Evolutionary conservation across 306 rosid species (phyloP).

Genomic region (Prunus salicina): DNA sequence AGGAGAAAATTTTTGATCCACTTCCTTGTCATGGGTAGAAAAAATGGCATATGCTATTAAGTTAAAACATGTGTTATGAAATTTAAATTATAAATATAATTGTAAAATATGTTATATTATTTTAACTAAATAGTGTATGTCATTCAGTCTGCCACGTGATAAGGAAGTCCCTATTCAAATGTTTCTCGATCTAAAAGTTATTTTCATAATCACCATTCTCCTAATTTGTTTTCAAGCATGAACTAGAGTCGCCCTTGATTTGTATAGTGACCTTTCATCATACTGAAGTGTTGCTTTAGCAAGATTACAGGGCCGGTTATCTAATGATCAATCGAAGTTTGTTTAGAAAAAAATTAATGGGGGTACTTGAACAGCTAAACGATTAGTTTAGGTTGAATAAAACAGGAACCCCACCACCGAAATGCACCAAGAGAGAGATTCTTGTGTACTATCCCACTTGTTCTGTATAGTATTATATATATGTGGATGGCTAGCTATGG

Average conservation of each 20-base stretch:
- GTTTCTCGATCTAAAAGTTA: neutral
- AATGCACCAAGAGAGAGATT: constrained; percentile 12
- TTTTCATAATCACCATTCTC: no score
- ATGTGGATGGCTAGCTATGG: constrained; percentile 10
- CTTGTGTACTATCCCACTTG: constrained; percentile 19
- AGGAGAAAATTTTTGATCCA: neutral
- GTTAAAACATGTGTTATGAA: neutral
- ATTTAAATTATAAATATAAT: neutral
- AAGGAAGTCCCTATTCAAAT: neutral
- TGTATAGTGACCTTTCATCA: constrained; percentile 10
- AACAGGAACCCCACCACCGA: constrained; percentile 9
- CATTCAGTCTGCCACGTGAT: neutral
- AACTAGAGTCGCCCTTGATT: neutral
- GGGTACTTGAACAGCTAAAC: neutral
- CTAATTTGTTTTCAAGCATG: neutral
- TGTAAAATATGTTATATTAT: no score
- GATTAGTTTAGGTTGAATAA: neutral
- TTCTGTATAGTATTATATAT: constrained; percentile 5
- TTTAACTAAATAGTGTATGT: no score
- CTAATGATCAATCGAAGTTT: neutral
- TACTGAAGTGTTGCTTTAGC: constrained; percentile 15
- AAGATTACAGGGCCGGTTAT: neutral
- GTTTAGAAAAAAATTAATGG: neutral
- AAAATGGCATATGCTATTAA: neutral
- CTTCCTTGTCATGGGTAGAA: neutral